Conservation (phyloP, 352 stramenopile genomes). For the Phytopythium mirpurense region DNA sequence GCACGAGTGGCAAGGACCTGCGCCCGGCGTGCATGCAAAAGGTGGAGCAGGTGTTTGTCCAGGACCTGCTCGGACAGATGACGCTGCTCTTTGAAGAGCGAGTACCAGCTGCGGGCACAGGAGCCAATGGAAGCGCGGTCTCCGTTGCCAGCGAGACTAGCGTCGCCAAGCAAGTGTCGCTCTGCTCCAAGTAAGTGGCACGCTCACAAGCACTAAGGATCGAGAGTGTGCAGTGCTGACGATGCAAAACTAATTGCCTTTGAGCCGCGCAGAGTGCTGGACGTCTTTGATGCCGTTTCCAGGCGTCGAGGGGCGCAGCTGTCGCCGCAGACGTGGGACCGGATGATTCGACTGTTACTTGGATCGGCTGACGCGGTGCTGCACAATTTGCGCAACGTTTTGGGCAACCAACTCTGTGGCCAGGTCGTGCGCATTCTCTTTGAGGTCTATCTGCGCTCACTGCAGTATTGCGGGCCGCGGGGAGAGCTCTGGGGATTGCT, state of each 20-base stretch:
- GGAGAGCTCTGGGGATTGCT: constrained; percentile 75
- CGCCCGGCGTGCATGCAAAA: constrained; percentile 74
- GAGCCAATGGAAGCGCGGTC: constrained; percentile 12
- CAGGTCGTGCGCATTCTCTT: constrained; percentile 75
- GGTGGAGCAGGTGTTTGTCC: constrained; percentile 81
- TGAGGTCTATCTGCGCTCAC: constrained; percentile 71
- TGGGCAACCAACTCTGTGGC: constrained; percentile 72
- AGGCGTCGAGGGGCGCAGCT: constrained; percentile 59
- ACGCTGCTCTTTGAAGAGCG: constrained; percentile 85
- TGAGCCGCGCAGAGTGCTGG: constrained; percentile 43
- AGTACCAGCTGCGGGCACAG: constrained; percentile 10
- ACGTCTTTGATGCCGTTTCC: constrained; percentile 71
- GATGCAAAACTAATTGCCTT: neutral
- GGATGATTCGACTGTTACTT: constrained; percentile 73
- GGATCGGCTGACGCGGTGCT: constrained; percentile 72
- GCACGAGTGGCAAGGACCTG: constrained; percentile 36
- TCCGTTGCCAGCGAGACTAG: constrained; percentile 18
- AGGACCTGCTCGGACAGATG: constrained; percentile 85
- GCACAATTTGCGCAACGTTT: constrained; percentile 62
- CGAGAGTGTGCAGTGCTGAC: neutral
- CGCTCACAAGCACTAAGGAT: too few relatives aligned
- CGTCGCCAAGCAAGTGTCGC: constrained; percentile 60
- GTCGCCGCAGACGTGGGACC: constrained; percentile 77
- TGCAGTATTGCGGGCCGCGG: constrained; percentile 59
- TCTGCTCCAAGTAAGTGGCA: constrained; percentile 58